phyloP scores from a whole-genome alignment of 2,329 filamentous ascomycete species.

The Talaromyces sp. region DNA sequence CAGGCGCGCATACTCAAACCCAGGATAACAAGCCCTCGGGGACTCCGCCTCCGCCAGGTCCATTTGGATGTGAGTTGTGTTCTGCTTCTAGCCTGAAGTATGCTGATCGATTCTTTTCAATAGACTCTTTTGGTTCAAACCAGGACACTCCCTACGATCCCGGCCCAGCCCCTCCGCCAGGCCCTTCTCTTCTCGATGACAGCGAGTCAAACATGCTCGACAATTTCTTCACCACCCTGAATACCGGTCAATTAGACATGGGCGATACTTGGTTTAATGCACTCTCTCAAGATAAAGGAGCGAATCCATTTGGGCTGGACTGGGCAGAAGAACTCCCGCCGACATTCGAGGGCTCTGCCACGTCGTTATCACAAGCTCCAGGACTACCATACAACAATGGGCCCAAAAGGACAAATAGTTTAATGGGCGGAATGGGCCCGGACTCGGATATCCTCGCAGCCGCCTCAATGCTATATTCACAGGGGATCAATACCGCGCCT shows the following conservation, averaged over 20 bases:
- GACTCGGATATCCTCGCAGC: conserved; percentile 53
- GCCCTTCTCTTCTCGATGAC: conserved; percentile 60
- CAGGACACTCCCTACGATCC: conserved; percentile 36
- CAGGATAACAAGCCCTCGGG: conserved; percentile 40
- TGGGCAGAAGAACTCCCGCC: conserved; percentile 52
- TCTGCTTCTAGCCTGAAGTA: conserved; percentile 5
- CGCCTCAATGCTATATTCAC: conserved; percentile 43
- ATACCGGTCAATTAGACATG: conserved; percentile 30
- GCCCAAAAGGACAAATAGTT: conserved; percentile 20
- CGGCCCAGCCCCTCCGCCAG: conserved; percentile 58
- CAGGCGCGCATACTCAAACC: conserved; percentile 24
- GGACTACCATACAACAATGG: conserved; percentile 20
- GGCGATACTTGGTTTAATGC: conserved; percentile 33
- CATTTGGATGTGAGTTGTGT: conserved; percentile 60
- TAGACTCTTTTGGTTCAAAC: conserved; percentile 29
- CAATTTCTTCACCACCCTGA: conserved; percentile 39
- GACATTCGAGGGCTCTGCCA: conserved; percentile 59
- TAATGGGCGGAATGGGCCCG: conserved; percentile 19
- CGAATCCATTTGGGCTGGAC: conserved; percentile 25
- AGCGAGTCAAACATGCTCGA: conserved; percentile 51
- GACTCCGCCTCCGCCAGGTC: conserved; percentile 45
- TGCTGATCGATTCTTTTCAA: not conserved
- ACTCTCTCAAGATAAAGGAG: conserved; percentile 21
- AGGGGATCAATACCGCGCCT: conserved; percentile 18
- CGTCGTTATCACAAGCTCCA: conserved; percentile 54